phyloP scores from a whole-genome alignment of 176 grass and related monocot species.

The Thinopyrum elongatum region DNA sequence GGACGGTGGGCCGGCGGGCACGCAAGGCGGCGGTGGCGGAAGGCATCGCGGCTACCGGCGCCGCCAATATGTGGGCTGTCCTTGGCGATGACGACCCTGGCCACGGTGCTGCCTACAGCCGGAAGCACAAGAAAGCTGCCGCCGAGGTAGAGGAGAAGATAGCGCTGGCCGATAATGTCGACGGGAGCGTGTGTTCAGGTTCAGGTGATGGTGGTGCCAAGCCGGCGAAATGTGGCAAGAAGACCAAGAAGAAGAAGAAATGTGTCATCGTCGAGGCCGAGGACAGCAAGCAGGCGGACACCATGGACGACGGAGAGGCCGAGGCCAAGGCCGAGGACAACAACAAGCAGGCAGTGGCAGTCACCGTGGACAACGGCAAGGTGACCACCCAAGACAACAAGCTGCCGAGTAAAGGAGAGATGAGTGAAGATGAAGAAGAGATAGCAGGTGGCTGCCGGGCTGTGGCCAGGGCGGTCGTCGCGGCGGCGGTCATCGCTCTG shows the following conservation, averaged over 20 bases:
- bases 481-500: background rate
- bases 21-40: background rate
- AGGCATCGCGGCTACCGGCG: background rate
- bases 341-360: too few species aligned
- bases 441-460: too few species aligned
- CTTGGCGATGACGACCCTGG: slow-evolving; percentile 1
- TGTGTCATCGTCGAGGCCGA: too few species aligned
- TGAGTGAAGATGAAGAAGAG: too few species aligned
- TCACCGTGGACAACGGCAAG: too few species aligned
- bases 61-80: slow-evolving; percentile 11
- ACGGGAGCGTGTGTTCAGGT: background rate
- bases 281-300: too few species aligned
- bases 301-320: too few species aligned
- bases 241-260: background rate
- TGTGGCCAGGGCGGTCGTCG: background rate
- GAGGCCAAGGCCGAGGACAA: too few species aligned
- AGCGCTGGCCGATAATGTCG: background rate
- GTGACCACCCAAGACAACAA: too few species aligned
- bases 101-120: background rate
- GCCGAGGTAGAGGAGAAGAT: background rate
- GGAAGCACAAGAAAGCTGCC: background rate
- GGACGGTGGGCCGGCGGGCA: background rate
- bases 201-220: background rate
- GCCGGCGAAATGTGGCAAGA: background rate
- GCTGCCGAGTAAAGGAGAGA: too few species aligned